Evolutionary conservation across 441 rosid genomes (phyloP), one percentile per base, ranked within the genome.

Genomic region (Eruca vesicaria): DNA sequence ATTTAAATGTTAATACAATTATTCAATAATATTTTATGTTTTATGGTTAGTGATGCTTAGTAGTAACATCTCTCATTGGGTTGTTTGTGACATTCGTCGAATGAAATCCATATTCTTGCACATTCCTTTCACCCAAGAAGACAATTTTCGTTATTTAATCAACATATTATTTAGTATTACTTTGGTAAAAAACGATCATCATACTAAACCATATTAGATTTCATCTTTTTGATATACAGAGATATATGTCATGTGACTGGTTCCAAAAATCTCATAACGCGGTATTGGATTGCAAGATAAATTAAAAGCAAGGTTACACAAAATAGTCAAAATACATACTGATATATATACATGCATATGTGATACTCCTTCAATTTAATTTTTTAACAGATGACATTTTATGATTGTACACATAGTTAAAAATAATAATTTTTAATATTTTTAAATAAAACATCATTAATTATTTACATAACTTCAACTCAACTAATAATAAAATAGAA

Each of bases 81-180:
- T 81, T 80, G 63, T 26, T 81, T 80, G 63, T 26, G 63, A n/a
- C 35, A 58, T 58, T 28, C 28, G 82, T 64, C 43, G 68, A 82
- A 57, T 79, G 80, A 84, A 74, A 79, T 86, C 85, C 31, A 83
- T 85, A 61, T 83, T 86, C 86, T 78, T 77, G 21, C 14, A 57
- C 19, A 6, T 45, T 41, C 8, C 12, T 10, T 16, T 28, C 10
- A 9, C 45, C 8, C 19, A 29, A 31, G 12, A 48, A 66, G 43
- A 48, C 18, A 29, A 19, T 18, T 4, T 60, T 16, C 21, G 10
- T 16, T 8, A 43, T 50, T 15, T 29, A 28, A 8, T 59, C 10
- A 1, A 11, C 11, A 26, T 12, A 16, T 9, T 18, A 53, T n/a
- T n/a, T 15, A 26, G 26, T 56, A 7, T 19, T 38, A 3, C 2